phyloP scores from a whole-genome alignment of 768 basidiomycete genomes.

The Hygrophoropsis aurantiaca region DNA sequence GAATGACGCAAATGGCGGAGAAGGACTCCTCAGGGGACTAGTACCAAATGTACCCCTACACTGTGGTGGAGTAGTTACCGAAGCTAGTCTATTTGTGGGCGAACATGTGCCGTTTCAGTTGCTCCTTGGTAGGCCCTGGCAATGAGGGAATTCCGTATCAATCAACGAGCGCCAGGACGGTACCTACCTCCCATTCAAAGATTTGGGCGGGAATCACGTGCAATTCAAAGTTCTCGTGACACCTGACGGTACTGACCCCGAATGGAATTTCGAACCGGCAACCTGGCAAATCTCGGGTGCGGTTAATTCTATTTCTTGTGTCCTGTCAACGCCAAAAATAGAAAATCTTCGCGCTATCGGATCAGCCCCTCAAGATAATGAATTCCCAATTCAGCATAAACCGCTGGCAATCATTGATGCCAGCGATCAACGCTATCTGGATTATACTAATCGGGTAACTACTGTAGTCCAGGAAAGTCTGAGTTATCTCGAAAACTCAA shows the following conservation, averaged over 20 bases:
- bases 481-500: too few species aligned
- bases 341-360: too few species aligned
- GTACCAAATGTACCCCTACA: constrained; percentile 17
- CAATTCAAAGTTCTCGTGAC: constrained; percentile 15
- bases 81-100: constrained; percentile 21
- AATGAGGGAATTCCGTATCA: constrained; percentile 19
- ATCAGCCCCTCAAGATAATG: too few species aligned
- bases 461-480: too few species aligned
- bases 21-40: constrained; percentile 17
- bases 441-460: too few species aligned
- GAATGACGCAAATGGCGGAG: constrained; percentile 30
- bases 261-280: background rate
- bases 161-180: constrained; percentile 27
- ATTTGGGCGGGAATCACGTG: background rate
- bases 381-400: too few species aligned
- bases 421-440: too few species aligned
- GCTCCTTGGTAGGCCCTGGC: constrained; percentile 24
- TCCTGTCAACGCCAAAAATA: too few species aligned
- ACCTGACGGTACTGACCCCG: background rate
- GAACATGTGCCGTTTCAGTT: constrained; percentile 15
- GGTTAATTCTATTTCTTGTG: too few species aligned
- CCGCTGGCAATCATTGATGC: too few species aligned
- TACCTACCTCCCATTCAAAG: constrained; percentile 25
- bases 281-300: too few species aligned
- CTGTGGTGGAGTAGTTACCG: constrained; percentile 19